Percentiles rank a stretch among this genome's conserved stretches.
phyloP scores from a whole-genome alignment of 441 rosid species.

The Gossypium davidsonii region DNA sequence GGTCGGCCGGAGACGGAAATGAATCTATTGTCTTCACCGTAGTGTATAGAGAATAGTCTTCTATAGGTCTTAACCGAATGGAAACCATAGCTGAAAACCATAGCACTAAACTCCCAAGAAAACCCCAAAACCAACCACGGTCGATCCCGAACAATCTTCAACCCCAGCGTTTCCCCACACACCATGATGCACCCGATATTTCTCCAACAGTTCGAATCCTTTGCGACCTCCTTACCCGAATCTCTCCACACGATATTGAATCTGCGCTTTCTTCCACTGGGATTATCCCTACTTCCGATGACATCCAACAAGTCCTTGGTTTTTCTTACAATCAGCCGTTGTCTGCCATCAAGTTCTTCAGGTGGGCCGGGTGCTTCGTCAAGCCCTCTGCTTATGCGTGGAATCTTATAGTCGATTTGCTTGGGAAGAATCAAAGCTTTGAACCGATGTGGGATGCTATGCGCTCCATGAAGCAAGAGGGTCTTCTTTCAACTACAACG shows the following conservation, averaged over 20 bases:
- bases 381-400: constrained; percentile 35
- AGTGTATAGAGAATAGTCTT: too few species aligned
- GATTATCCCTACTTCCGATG: constrained; percentile 26
- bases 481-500: constrained; percentile 25
- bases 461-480: constrained; percentile 45
- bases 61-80: background rate
- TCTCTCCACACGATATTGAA: constrained; percentile 31
- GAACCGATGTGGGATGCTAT: constrained; percentile 58
- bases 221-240: constrained; percentile 27
- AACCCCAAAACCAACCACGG: constrained; percentile 13
- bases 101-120: background rate
- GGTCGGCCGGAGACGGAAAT: too few species aligned
- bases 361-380: constrained; percentile 37
- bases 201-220: constrained; percentile 29
- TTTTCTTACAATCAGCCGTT: constrained; percentile 33
- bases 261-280: constrained; percentile 31
- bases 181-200: constrained; percentile 21
- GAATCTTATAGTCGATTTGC: constrained; percentile 56
- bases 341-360: constrained; percentile 44
- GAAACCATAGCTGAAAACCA: background rate
- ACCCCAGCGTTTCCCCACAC: constrained; percentile 20
- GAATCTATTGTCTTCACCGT: too few species aligned
- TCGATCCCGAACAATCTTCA: constrained; percentile 13
- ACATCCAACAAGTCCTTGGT: constrained; percentile 40
- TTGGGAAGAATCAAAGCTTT: constrained; percentile 43